These are phyloP conservation scores for Tetrapisispora namnaoensis DNA, from an alignment of 805 yeast genomes.

Conservation along the genomic window DNA sequence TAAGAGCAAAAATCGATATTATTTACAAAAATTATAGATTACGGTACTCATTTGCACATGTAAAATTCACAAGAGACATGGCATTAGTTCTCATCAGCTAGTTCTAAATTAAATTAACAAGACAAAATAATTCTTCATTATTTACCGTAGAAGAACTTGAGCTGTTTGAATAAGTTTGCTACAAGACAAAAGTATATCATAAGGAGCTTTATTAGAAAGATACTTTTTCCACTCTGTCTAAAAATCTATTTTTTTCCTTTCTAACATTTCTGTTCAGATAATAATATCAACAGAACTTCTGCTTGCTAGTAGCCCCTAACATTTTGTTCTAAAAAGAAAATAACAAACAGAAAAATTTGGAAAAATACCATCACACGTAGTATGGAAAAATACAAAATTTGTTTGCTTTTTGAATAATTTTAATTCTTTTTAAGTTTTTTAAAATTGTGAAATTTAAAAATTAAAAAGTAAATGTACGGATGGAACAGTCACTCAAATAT, in stretches of 20 bases:
- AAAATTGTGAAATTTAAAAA: too few species aligned
- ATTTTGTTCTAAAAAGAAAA: not conserved
- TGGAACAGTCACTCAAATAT: not conserved
- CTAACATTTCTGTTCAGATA: too few species aligned
- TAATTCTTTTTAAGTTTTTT: too few species aligned
- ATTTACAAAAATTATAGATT: not conserved
- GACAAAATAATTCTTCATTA: too few species aligned
- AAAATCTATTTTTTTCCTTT: not conserved
- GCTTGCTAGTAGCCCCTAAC: too few species aligned
- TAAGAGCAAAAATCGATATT: not conserved
- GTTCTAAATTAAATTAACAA: not conserved
- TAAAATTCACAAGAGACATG: not conserved
- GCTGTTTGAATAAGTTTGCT: too few species aligned
- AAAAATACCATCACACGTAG: too few species aligned
- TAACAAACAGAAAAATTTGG: not conserved
- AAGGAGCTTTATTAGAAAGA: not conserved
- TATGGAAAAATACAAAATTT: too few species aligned
- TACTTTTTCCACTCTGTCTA: not conserved
- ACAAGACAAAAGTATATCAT: not conserved
- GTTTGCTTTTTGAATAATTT: too few species aligned
- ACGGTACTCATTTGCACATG: not conserved
- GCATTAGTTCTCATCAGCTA: not conserved
- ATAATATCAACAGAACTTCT: too few species aligned
- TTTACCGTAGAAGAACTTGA: too few species aligned
- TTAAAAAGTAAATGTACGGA: not conserved